Evolutionary conservation across 306 rosid species (phyloP), one percentile per base, ranked within the genome.

Genomic region (Vigna hirtella): DNA sequence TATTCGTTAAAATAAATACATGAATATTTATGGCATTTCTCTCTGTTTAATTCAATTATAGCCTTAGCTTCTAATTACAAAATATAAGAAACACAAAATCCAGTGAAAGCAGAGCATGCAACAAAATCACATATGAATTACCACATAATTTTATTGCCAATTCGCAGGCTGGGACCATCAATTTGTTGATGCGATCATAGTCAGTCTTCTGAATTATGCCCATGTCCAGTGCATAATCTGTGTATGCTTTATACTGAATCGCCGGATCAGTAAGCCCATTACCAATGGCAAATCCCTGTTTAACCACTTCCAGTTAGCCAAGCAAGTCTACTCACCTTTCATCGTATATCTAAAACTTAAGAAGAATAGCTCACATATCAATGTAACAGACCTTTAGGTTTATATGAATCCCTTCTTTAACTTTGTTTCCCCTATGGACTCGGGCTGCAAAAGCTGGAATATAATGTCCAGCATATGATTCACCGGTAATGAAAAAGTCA

Each of bases 371-470:
- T 57, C 32, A 82, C 42, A 16, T 14, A 11, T 40, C 32, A 74
- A 70, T 34, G 72, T 50, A 66, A 43, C 86, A 72, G n/a, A 89
- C 99, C 94, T 93, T 95, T 28, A 95, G 85, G 76, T 92, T 95
- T 80, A 95, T 88, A 87, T 95, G 98, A 83, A 85, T 91, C 80
- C 99, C 99, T 86, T 91, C 97, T 38, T 89, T 95, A 55, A 91
- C 98, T 84, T 92, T 93, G 91, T 95, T 95, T 81, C 99, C 99
- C 72, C 9, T 90, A 50, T 91, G 97, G 34, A 95, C 90, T 75
- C 98, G 92, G 74, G 98, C 89, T 65, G 99, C 99, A 86, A 95
- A 85, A 64, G 99, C 99, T 38, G 99, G 99, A 84, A 95, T 95
- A 56, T 95, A 95, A 85, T 95, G 99, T 62, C 99, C 99, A 12